These are phyloP conservation scores for Blastobotrys apis DNA, from an alignment of 1,139 yeast genomes.

Conservation along the genomic window DNA sequence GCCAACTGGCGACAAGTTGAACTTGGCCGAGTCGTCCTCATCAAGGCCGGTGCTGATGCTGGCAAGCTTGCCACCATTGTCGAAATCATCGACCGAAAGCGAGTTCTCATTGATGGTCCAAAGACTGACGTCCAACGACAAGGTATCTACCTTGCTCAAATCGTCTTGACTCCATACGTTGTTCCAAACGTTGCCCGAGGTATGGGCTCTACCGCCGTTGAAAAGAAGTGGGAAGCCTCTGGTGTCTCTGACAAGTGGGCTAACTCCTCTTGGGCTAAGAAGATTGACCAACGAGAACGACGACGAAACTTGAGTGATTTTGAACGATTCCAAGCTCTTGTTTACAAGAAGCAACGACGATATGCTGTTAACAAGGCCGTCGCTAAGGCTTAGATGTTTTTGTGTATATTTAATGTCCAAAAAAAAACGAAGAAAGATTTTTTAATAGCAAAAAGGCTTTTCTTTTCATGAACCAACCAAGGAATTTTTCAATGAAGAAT, in stretches of 20 bases:
- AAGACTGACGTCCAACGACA: slow-evolving; percentile 83
- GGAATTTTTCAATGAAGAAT: neutral
- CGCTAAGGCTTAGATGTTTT: slow-evolving; percentile 67
- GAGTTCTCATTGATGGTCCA: slow-evolving; percentile 98
- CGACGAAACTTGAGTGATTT: slow-evolving; percentile 92
- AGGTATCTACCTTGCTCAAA: slow-evolving; percentile 79
- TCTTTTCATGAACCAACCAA: neutral
- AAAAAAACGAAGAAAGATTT: neutral
- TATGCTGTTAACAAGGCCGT: slow-evolving; percentile 87
- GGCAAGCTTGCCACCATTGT: slow-evolving; percentile 92
- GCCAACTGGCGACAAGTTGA: slow-evolving; percentile 99
- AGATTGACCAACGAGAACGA: slow-evolving; percentile 90
- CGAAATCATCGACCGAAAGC: slow-evolving; percentile 98
- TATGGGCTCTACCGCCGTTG: slow-evolving; percentile 77
- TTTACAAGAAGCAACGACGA: slow-evolving; percentile 96
- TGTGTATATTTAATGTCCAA: slow-evolving; percentile 9
- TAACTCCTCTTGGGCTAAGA: slow-evolving; percentile 94
- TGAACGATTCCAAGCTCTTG: slow-evolving; percentile 99
- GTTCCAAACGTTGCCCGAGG: slow-evolving; percentile 89
- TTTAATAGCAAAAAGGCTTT: neutral
- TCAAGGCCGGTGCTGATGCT: slow-evolving; percentile 62
- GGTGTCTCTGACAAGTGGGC: slow-evolving; percentile 89
- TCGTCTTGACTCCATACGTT: slow-evolving; percentile 89
- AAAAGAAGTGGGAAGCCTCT: slow-evolving; percentile 92
- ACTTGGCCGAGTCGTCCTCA: slow-evolving; percentile 97